Base-by-base conservation (phyloP, 805 yeast genomes). In the Yarrowia sp. region DNA sequence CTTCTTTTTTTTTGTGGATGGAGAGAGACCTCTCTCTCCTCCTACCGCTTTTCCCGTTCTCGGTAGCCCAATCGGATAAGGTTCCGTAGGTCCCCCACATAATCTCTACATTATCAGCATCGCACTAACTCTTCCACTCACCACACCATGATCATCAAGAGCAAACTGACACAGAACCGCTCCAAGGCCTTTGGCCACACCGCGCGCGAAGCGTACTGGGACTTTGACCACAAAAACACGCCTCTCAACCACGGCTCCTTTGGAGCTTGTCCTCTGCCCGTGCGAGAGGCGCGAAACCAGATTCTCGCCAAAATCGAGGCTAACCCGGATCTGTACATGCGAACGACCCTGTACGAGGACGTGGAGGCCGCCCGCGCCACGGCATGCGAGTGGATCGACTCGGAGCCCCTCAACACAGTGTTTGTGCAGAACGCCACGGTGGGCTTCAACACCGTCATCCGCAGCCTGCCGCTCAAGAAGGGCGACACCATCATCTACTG, bases 221-320 rank as follows among this genome's bases (percentile, higher is more conserved):
- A 75, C 0, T 73, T 83, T 12, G 79, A 73, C 31, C 67, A 74
- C 1, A 76, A 70, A 2, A 75, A 76, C 8, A 69, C 70, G 4
- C 81, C 82, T 14, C 78, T 85, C 46, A 86, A 86, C 71, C 85
- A 85, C 68, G 90, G 90, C 7, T 80, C 88, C 0, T 86, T 72
- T 68, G 91, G 90, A 1, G 73, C 79, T 1, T 75, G 80, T 3
- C 87, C 90, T 0, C 73, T 69, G 8, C 73, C 77, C 4, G 82
- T 85, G 1, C 65, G 76, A 22, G 78, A 79, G 0, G 73, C 71
- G 13, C 79, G 73, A 64, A 63, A 71, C 32, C 66, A 71, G 51
- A 67, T 67, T 18, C 58, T 72, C 24, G 64, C 72, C 31, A 64
- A 70, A 42, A 75, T 75, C 41, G 68, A 71, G 25, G 61, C 64